Base-by-base conservation (phyloP, 129 eudicot genomes). In the Chrysanthemum lavandulifolium region DNA sequence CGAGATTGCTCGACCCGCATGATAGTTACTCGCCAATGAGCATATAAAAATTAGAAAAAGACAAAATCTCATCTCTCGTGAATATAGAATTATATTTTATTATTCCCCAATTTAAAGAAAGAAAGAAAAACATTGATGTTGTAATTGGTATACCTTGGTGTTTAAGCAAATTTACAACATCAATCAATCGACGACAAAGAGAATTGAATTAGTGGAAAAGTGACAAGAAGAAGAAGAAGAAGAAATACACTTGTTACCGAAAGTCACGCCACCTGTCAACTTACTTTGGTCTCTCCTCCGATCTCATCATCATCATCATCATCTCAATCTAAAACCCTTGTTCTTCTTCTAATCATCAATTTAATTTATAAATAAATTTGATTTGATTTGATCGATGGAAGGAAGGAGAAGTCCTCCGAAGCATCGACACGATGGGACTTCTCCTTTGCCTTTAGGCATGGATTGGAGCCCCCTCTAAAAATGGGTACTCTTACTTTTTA, bases 381-480 rank as follows among this genome's bases (percentile, higher is more conserved):
- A 3, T 11, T 23, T 27, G 19, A 65, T 56, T 66, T 71, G 82
- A 71, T 78, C 29, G 73, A 80, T 75, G 89, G 86, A 82, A 83
- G 80, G 86, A 73, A 76, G 84, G 86, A 80, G 69, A 75, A 87
- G 88, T 77, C 91, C 95, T 4, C 98, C 98, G 10, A 92, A 92
- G 89, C 98, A 92, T 67, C 71, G 96, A 51, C 96, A 92, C 80
- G 98, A 92, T 77, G 98, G 98, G 43, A 87, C 95, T 77, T 92
- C 96, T 70, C 98, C 98, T 63, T 84, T 93, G 88, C 98, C 98
- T 13, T 74, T 93, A 75, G 98, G 97, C 27, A 93, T 93, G 98
- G 98, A 93, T 84, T 93, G 98, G 98, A 93, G 98, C 56, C 98
- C 98, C 65, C n/a, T n/a, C n/a, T n/a, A 86, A 57, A 72, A 82